These are phyloP conservation scores for Cyclotella choctawhatcheeana DNA, from an alignment of 108 stramenopile genomes.

Conservation along the genomic window DNA sequence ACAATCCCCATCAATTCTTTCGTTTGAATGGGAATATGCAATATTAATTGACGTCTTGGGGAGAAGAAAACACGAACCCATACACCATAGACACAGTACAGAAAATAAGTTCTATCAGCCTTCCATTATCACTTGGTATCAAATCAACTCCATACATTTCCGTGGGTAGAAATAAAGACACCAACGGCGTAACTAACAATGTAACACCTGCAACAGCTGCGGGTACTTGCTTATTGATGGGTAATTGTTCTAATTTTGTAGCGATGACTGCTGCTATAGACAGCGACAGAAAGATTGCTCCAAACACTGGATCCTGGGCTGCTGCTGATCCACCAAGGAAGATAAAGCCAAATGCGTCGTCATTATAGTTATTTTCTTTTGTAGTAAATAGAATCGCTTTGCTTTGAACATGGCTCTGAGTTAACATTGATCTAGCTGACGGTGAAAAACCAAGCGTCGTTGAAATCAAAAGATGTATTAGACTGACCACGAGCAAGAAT, in stretches of 20 bases:
- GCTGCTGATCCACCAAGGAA: conserved; percentile 7
- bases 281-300: background rate
- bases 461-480: too few relatives aligned
- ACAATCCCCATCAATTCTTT: background rate
- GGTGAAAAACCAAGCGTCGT: conserved; percentile 9
- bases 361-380: conserved; percentile 5
- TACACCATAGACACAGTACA: conserved; percentile 3
- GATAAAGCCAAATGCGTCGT: conserved; percentile 9
- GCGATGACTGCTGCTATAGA: background rate
- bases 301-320: conserved; percentile 4
- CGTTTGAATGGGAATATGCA: too few relatives aligned
- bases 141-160: background rate
- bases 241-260: background rate
- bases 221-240: background rate
- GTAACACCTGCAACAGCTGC: background rate
- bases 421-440: too few relatives aligned
- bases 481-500: too few relatives aligned
- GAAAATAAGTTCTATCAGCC: conserved; percentile 1
- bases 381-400: background rate
- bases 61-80: background rate
- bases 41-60: background rate
- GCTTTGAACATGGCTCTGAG: too few relatives aligned
- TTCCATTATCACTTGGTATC: conserved; percentile 1
- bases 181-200: background rate
- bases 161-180: background rate